phyloP scores from a whole-genome alignment of 2,329 filamentous ascomycete species.

The Stemphylium vesicarium region DNA sequence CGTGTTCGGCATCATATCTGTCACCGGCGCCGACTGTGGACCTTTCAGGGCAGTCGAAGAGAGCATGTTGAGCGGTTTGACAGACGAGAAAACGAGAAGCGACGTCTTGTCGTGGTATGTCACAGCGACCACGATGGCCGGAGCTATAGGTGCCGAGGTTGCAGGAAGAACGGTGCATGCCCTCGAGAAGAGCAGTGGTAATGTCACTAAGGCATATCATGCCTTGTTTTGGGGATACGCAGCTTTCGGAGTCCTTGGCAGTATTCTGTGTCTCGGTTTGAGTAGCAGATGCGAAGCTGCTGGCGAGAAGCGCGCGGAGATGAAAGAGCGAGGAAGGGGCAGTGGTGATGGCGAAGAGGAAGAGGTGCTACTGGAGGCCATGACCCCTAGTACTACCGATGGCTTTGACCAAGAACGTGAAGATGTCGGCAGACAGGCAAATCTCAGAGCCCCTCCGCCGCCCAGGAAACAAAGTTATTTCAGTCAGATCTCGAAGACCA shows the following conservation, averaged over 20 bases:
- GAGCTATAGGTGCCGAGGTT: conserved; percentile 42
- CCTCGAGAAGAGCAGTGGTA: conserved; percentile 48
- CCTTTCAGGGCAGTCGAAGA: conserved; percentile 47
- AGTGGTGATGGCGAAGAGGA: conserved; percentile 37
- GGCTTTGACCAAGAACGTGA: conserved; percentile 37
- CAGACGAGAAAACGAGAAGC: conserved; percentile 42
- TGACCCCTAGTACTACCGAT: conserved; percentile 42
- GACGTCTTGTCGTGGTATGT: conserved; percentile 52
- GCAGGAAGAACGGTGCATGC: conserved; percentile 51
- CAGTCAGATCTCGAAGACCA: conserved; percentile 62
- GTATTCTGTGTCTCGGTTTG: conserved; percentile 47
- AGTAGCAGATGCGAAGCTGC: conserved; percentile 51
- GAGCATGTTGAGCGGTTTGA: conserved; percentile 46
- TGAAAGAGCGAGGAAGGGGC: conserved; percentile 29
- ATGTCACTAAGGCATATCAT: conserved; percentile 47
- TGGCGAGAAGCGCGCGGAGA: conserved; percentile 36
- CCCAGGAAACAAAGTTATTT: conserved; percentile 50
- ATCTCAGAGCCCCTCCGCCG: conserved; percentile 17
- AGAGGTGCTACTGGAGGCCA: conserved; percentile 42
- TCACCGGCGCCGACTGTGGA: conserved; percentile 44
- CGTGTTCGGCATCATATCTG: conserved; percentile 48
- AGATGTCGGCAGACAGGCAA: conserved; percentile 14
- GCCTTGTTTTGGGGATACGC: conserved; percentile 54
- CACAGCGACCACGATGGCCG: conserved; percentile 45
- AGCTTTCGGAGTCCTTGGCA: conserved; percentile 50